Evolutionary conservation across 23 red algal genomes (phyloP), one percentile per base, ranked within the genome.

Genomic region (Cyanidioschyzon merolae): DNA sequence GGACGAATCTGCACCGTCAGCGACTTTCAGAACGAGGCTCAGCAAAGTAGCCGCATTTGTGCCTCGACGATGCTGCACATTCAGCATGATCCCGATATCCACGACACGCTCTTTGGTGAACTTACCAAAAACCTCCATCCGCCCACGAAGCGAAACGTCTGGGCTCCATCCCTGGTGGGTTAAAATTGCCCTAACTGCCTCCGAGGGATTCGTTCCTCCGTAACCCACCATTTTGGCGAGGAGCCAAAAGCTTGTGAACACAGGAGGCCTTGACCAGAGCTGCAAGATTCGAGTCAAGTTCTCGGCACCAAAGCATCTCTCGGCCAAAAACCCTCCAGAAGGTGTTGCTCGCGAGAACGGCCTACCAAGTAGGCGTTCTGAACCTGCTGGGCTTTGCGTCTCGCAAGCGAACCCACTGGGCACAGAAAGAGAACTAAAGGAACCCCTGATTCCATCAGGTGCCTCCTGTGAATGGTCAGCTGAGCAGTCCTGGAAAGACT

Each of bases 241-340:
- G 7, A 71, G 32, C 63, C 63, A 71, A 27, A 71, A 71, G n/a
- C n/a, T 32, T 7, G 63, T 71, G 63, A 71, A 71, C 12, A 71
- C 63, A 25, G 63, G 63, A 7, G 63, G 63, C 21, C 63, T 25
- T 27, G 63, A 71, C 63, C 63, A 71, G n/a, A 71, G 63, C 16
- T 32, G 12, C 29, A 71, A 35, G 7, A 71, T 35, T 7, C 29
- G 12, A 3, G 7, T 7, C 63, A 71, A 27, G 12, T 71, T 35
- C 16, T 7, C 16, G 12, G 7, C 63, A 71, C 63, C 63, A 27
- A 71, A 71, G 63, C 63, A 71, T 12, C 63, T 25, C 29, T 57
- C 15, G 15, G 50, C 15, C 24, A 57, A 12, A 24, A 57, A 24
- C 50, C 15, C 24, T 24, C 15, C 50, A 57, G 50, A 16, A 16